phyloP scores from a whole-genome alignment of 2,329 filamentous ascomycete species.

The Phialemoniopsis sp. region DNA sequence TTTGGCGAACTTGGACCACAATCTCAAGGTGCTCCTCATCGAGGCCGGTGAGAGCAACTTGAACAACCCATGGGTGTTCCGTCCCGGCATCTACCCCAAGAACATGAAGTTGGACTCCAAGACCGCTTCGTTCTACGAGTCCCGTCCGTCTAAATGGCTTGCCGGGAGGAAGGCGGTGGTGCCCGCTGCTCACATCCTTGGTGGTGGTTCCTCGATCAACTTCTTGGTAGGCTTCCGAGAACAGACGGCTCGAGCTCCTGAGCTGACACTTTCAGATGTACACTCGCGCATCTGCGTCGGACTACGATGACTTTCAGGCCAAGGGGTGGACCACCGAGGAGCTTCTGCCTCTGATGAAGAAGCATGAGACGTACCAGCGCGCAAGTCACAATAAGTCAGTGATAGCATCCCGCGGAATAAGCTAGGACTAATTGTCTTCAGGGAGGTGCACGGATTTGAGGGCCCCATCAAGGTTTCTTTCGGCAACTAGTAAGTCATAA shows the following conservation, averaged over 20 bases:
- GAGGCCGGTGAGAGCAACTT: conserved; percentile 70
- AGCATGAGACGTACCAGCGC: conserved; percentile 75
- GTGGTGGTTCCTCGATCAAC: conserved; percentile 71
- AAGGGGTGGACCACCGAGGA: conserved; percentile 78
- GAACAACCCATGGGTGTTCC: conserved; percentile 76
- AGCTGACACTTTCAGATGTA: conserved; percentile 52
- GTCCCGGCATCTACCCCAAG: conserved; percentile 70
- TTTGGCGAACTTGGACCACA: conserved; percentile 72
- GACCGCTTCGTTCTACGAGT: conserved; percentile 79
- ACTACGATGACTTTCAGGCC: conserved; percentile 76
- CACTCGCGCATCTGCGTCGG: conserved; percentile 65
- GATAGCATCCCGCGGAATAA: background rate
- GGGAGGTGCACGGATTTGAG: conserved; percentile 70
- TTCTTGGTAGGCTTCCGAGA: conserved; percentile 55
- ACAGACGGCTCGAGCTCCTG: too few species aligned
- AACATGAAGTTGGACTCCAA: conserved; percentile 80
- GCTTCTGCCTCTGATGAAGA: conserved; percentile 71
- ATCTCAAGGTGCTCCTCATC: conserved; percentile 65
- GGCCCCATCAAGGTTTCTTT: conserved; percentile 82
- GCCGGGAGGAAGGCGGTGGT: conserved; percentile 68
- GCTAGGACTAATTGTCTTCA: conserved; percentile 15
- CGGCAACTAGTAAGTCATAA: conserved; percentile 55
- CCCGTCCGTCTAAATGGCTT: conserved; percentile 68
- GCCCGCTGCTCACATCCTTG: conserved; percentile 69
- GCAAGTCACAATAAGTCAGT: conserved; percentile 52